phyloP scores from a whole-genome alignment of 2,329 filamentous ascomycete genomes.

The Cladobotryum mycophilum region DNA sequence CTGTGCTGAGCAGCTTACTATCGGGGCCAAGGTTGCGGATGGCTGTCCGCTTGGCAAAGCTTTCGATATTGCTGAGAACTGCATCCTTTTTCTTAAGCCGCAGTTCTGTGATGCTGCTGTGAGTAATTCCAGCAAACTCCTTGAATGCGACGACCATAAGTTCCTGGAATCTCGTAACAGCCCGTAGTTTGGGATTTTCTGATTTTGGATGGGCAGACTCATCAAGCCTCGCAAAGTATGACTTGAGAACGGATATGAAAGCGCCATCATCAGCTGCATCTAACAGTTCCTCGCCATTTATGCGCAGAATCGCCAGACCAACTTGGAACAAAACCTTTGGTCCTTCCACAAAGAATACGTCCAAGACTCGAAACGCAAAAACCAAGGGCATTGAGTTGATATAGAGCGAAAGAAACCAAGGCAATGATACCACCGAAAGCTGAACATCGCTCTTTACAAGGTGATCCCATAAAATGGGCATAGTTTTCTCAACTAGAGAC shows the following conservation, averaged over 20 bases:
- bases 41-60: constrained; percentile 91
- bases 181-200: constrained; percentile 87
- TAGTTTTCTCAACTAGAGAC: constrained; percentile 95
- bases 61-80: constrained; percentile 93
- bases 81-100: constrained; percentile 89
- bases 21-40: constrained; percentile 94
- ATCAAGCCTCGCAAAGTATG: constrained; percentile 87
- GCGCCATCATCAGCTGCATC: constrained; percentile 92
- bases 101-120: constrained; percentile 83
- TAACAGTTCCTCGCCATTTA: constrained; percentile 92
- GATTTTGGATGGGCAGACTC: constrained; percentile 94
- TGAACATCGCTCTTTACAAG: constrained; percentile 96
- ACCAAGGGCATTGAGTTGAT: constrained; percentile 99
- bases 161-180: constrained; percentile 94
- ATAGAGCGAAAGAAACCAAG: constrained; percentile 96
- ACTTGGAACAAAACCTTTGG: constrained; percentile 97
- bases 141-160: constrained; percentile 99
- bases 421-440: constrained; percentile 90
- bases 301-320: constrained; percentile 88
- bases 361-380: constrained; percentile 91
- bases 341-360: constrained; percentile 97
- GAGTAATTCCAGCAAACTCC: constrained; percentile 92
- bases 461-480: constrained; percentile 97
- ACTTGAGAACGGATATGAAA: constrained; percentile 93
- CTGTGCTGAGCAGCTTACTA: constrained; percentile 79